These are phyloP conservation scores for Oryza coarctata DNA, from an alignment of 176 grass and related monocot species.

Conservation along the genomic window DNA sequence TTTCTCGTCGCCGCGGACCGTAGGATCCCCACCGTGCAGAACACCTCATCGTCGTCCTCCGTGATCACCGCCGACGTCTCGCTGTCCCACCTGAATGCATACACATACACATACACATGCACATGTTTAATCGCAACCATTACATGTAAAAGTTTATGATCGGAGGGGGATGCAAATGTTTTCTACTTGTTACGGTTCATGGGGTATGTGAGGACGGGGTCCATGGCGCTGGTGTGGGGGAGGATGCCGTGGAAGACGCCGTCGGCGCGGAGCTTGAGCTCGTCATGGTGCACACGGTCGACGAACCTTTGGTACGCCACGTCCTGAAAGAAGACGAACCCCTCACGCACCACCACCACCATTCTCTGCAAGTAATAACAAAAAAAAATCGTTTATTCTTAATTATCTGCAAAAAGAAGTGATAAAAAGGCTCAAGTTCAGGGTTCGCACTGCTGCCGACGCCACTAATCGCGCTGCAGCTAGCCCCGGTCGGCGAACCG, in stretches of 20 bases:
- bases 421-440: too few species aligned
- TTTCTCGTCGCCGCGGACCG: conserved; percentile 30
- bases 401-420: too few species aligned
- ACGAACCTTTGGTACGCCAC: conserved; percentile 62
- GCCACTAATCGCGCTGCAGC: too few species aligned
- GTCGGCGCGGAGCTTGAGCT: conserved; percentile 47
- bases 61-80: conserved; percentile 56
- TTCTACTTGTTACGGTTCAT: conserved; percentile 61
- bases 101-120: too few species aligned
- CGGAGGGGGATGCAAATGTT: too few species aligned
- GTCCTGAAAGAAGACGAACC: conserved; percentile 52
- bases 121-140: background rate
- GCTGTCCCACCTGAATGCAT: conserved; percentile 55
- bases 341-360: conserved; percentile 45
- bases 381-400: too few species aligned
- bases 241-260: conserved; percentile 63
- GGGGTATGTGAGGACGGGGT: conserved; percentile 62
- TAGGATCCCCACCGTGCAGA: conserved; percentile 69
- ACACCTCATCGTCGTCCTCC: conserved; percentile 39
- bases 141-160: too few species aligned
- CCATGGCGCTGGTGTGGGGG: conserved; percentile 10
- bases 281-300: conserved; percentile 49
- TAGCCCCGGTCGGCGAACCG: too few species aligned
- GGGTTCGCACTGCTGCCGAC: too few species aligned
- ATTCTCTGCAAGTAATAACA: too few species aligned